These are phyloP conservation scores for Rubia yunnanensis DNA, from an alignment of 257 asterid species.

Conservation along the genomic window DNA sequence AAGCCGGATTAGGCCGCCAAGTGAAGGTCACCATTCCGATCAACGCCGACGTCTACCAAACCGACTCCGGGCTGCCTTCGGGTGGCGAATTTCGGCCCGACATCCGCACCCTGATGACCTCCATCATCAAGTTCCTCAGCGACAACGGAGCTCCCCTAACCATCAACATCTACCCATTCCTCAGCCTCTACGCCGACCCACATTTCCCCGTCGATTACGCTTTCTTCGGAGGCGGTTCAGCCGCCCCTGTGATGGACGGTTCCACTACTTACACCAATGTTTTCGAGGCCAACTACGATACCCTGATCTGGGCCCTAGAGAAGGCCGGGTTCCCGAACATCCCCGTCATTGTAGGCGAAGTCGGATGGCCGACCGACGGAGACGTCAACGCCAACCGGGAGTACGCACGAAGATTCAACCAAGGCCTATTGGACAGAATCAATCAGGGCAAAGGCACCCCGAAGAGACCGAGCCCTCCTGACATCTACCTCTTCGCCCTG, in stretches of 20 bases:
- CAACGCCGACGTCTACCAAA: conserved; percentile 35
- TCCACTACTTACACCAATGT: conserved; percentile 49
- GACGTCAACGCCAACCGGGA: conserved; percentile 42
- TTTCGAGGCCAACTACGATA: conserved; percentile 87
- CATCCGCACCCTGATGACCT: conserved; percentile 25
- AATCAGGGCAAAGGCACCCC: conserved; percentile 60
- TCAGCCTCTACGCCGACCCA: conserved; percentile 34
- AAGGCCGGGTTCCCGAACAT: conserved; percentile 52
- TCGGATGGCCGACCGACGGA: conserved; percentile 94
- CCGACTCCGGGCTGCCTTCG: conserved; percentile 25
- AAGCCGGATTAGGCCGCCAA: conserved; percentile 34
- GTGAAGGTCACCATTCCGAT: conserved; percentile 37
- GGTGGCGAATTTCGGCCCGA: conserved; percentile 35
- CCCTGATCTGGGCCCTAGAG: conserved; percentile 70
- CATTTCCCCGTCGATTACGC: conserved; percentile 35
- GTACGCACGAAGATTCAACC: conserved; percentile 66
- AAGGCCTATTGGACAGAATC: conserved; percentile 55
- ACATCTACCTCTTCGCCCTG: conserved; percentile 50
- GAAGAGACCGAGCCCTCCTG: conserved; percentile 45
- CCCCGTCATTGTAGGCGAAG: conserved; percentile 68
- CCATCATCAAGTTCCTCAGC: conserved; percentile 28
- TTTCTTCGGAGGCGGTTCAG: conserved; percentile 49
- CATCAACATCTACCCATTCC: conserved; percentile 38
- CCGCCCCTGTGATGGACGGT: conserved; percentile 67
- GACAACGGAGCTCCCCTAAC: conserved; percentile 34